Evolutionary conservation across 2,329 filamentous ascomycete species (phyloP), one percentile per base, ranked within the genome.

Genomic region (Periglandula ipomoeae): DNA sequence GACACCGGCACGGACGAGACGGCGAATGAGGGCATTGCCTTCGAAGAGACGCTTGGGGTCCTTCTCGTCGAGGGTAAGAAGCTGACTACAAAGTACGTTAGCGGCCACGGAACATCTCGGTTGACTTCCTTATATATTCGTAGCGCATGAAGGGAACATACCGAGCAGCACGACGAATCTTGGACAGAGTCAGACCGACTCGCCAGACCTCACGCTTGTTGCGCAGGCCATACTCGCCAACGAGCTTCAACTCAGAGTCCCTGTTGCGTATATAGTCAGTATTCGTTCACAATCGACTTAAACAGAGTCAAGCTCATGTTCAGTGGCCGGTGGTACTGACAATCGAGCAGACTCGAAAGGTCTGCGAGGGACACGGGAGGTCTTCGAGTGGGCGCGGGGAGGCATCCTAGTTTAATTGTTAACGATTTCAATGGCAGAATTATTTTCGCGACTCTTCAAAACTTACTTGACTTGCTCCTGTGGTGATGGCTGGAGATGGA

Each of bases 141-240:
- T n/a, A n/a, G n/a, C 13, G 8, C n/a, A 13, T 4, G 20, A 43
- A 46, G 20, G 35, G 15, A 54, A 57, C 67, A 52, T 87, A 96
- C 91, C 93, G 93, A 73, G 93, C 93, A 85, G 93, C 93, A 95
- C 93, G 93, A 90, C 93, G 93, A 69, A 98, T 98, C 86, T 97
- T 97, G 80, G 93, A 97, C 70, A 98, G 86, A 69, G 91, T 96
- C 75, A 98, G 86, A 83, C 89, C 85, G 77, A 98, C 93, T 77
- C 93, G 89, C 93, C 93, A 98, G 71, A 98, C 93, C 83, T 98
- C 93, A 82, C 93, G 91, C 89, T 98, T 98, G 84, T 98, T 98
- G 78, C 90, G 88, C 68, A 98, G 89, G 78, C 93, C 93, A 82
- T 94, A 98, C 81, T 98, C 93, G 78, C 93, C 93, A 69, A 98